Base-by-base conservation (phyloP, 2,329 filamentous ascomycete species). In the Cucurbitaria berberidis region DNA sequence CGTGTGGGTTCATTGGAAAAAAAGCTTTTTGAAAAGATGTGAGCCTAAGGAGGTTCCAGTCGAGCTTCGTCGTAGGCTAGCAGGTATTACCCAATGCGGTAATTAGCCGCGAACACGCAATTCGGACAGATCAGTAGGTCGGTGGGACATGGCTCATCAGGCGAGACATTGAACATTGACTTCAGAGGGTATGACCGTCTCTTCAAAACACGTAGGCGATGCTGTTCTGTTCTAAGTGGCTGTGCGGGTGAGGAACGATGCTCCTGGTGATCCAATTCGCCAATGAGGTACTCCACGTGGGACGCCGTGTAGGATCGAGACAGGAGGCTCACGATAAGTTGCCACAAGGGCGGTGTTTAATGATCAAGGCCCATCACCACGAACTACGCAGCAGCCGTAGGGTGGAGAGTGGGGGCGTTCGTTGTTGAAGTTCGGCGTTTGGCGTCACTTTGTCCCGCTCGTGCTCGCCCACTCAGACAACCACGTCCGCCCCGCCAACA, bases 31-130 rank as follows among this genome's bases (percentile, higher is more conserved):
- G 53, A n/a, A 49, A 29, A 48, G 55, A 51, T 22, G 51, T 43
- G 21, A 40, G 57, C 53, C 51, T 52, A 48, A 50, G 34, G 57
- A 60, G 55, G 58, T 52, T 61, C 51, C 53, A 61, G 42, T 48
- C 40, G 55, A 61, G 46, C 60, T 53, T 53, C 43, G 22, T 48
- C 44, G 51, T 51, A 36, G 21, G 52, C 55, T 44, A 29, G 36
- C 44, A 44, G 24, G 27, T 50, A 45, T 57, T 41, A 29, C 56
- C 56, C 16, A 26, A 53, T 55, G 26, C 29, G 43, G 59, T 45
- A 43, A 35, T 29, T 52, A 62, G 27, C 16, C 41, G 56, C 56
- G 59, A 63, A 55, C 27, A 50, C 43, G 32, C 26, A 29, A 13
- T 36, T 42, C 26, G 48, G 45, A 29, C 48, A 39, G 34, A 10